phyloP scores from a whole-genome alignment of 164 flowering plant species.

The Umbellularia californica region DNA sequence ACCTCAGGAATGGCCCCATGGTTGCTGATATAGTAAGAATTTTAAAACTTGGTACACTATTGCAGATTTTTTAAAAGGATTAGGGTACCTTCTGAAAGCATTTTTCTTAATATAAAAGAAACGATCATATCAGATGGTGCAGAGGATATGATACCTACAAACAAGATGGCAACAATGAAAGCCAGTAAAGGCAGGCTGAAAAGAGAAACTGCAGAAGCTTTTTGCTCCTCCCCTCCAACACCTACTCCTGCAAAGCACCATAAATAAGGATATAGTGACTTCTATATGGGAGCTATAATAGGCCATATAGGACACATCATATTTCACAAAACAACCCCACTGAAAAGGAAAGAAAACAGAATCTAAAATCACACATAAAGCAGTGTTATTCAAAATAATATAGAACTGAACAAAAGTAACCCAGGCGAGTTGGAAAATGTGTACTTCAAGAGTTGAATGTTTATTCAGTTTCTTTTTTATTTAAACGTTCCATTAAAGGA shows the following conservation, averaged over 20 bases:
- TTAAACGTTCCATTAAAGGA: no score
- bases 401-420: no score
- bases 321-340: no score
- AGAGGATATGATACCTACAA: slow-evolving; percentile 92
- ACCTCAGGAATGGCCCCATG: background rate
- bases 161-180: slow-evolving; percentile 69
- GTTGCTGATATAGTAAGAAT: background rate
- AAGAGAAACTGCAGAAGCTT: slow-evolving; percentile 62
- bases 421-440: no score
- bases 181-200: slow-evolving; percentile 74
- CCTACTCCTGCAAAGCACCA: slow-evolving; percentile 69
- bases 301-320: no score
- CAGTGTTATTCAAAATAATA: no score
- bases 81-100: background rate
- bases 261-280: background rate
- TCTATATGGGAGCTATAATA: no score
- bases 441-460: no score
- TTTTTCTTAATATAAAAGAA: background rate
- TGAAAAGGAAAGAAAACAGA: no score
- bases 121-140: slow-evolving; percentile 16
- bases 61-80: background rate
- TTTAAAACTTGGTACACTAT: background rate
- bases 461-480: no score
- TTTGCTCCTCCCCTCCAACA: slow-evolving; percentile 97
- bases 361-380: no score